Conservation (phyloP, 352 stramenopile species). For the Phytophthora meadii region DNA sequence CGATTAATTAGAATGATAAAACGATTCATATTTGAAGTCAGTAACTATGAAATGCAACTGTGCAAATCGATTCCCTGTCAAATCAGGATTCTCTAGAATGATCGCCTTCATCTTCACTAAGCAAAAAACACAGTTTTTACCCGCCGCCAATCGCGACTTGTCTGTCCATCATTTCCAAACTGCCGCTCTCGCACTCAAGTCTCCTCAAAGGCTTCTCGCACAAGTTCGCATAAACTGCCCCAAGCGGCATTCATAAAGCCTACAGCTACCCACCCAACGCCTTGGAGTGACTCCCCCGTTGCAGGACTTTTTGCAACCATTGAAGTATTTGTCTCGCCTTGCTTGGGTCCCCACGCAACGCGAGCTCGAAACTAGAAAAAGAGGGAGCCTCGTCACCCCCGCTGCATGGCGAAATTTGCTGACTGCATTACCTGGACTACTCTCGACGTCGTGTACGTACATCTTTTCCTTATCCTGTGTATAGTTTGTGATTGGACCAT, state of each 20-base stretch:
- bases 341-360: conserved; percentile 30
- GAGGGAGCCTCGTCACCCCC: conserved; percentile 32
- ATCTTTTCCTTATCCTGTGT: neutral
- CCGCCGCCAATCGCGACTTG: conserved; percentile 16
- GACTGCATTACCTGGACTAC: conserved; percentile 53
- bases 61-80: neutral
- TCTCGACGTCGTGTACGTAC: conserved; percentile 49
- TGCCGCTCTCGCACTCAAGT: conserved; percentile 26
- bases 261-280: conserved; percentile 43
- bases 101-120: conserved; percentile 1
- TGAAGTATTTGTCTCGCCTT: conserved; percentile 20
- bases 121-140: conserved; percentile 16
- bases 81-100: neutral
- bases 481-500: conserved; percentile 8
- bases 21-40: neutral
- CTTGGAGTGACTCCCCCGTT: conserved; percentile 43
- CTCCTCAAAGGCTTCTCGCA: conserved; percentile 9
- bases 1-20: neutral
- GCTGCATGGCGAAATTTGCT: conserved; percentile 54
- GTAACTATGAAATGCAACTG: neutral
- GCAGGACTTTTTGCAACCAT: conserved; percentile 35
- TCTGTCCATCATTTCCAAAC: conserved; percentile 40
- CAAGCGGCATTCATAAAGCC: conserved; percentile 13
- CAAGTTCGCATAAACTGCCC: neutral
- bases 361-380: conserved; percentile 27